Evolutionary conservation across 106 monocot genomes (phyloP), one percentile per base, ranked within the genome.

Genomic region (Dioscorea alata): DNA sequence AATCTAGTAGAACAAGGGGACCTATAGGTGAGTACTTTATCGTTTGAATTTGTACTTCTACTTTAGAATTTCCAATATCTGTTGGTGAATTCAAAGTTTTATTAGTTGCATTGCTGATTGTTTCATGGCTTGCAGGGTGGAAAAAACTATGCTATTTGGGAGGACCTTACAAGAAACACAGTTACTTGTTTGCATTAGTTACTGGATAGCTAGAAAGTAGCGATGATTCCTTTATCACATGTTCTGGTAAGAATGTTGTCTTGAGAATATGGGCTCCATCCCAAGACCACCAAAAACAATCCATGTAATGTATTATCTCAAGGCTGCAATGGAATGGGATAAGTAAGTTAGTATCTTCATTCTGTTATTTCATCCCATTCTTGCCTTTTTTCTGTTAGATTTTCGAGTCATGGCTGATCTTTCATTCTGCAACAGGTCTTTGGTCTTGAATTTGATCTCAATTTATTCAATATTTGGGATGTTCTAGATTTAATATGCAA

Each of bases 401-500:
- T 64, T 34, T 12, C 71, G 18, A 60, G 33, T 17, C 16, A 74
- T 61, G 57, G 60, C 15, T 77, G 13, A 12, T 12, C 14, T 74
- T 50, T 63, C 42, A 8, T 60, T 24, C 57, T 75, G 19, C 49
- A 52, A 62, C 87, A 99, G 99, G 93, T 93, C 13, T 99, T 93
- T 83, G 99, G 99, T 64, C 88, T 87, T 63, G 93, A 99, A 69
- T 99, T 90, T 73, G 99, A 99, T 69, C 87, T 99, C 60, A 93
- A 99, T 82, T 78, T 99, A 33, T 99, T 99, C 75, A 99, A 99
- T 72, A 99, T 99, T 83, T 92, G 93, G 67, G 99, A 90, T 63
- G 99, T 90, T 77, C 99, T 93, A 57, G 99, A 99, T 99, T 99
- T 74, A 99, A 99, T 73, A 93, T 93, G 99, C 93, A 83, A 83